Evolutionary conservation across 2,329 filamentous ascomycete species (phyloP).

Genomic region (Sclerotinia glacialis): DNA sequence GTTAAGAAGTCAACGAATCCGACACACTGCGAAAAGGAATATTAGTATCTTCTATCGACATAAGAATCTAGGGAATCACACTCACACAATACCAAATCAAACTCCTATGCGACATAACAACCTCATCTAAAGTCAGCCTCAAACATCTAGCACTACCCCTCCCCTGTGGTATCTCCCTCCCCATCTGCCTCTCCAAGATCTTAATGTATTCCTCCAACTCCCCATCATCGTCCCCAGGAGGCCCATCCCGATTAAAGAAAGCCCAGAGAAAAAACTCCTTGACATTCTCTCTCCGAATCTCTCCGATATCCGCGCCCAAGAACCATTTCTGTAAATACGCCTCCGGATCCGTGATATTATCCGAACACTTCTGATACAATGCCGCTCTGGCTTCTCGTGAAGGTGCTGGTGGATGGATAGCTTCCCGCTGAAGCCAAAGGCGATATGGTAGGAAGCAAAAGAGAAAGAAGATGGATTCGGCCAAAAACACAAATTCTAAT

Average conservation of each 20-base stretch:
- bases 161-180: constrained; percentile 50
- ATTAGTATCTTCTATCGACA: not conserved
- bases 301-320: constrained; percentile 48
- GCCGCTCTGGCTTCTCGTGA: constrained; percentile 47
- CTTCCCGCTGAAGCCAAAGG: constrained; percentile 50
- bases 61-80: constrained; percentile 5
- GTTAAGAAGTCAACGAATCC: constrained; percentile 40
- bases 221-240: constrained; percentile 47
- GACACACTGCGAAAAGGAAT: constrained; percentile 32
- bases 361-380: constrained; percentile 51
- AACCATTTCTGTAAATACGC: constrained; percentile 59
- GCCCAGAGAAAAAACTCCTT: constrained; percentile 62
- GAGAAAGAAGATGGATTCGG: constrained; percentile 56
- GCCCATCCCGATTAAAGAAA: constrained; percentile 50
- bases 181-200: constrained; percentile 51
- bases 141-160: constrained; percentile 52
- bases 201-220: constrained; percentile 56
- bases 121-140: constrained; percentile 56
- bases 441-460: constrained; percentile 52
- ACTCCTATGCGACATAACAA: constrained; percentile 55
- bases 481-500: constrained; percentile 44
- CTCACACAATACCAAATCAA: constrained; percentile 56
- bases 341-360: constrained; percentile 51
- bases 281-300: constrained; percentile 58
- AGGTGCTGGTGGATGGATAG: constrained; percentile 48